Evolutionary conservation across 805 yeast genomes (phyloP), one percentile per base, ranked within the genome.

Genomic region (Saccharomycopsis fodiens): DNA sequence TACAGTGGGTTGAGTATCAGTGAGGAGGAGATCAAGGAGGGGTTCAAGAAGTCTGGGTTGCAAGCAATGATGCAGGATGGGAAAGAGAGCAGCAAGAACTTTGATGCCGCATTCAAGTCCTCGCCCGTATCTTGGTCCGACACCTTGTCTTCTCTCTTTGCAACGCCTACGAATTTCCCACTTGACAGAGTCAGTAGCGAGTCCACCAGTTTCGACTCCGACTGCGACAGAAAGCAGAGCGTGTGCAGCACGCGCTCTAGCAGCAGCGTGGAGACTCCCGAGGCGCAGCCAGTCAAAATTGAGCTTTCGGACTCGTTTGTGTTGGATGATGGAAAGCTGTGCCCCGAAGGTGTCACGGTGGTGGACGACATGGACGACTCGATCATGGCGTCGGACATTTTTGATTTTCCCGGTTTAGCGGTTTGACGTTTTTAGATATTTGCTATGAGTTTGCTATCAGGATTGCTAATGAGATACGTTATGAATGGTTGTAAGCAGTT

Each of bases 1-100:
- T 42, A 47, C 31, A 13, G n/a, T 29, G 32, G 32, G 32, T 29
- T 29, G n/a, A n/a, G n/a, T 29, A 29, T 29, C 32, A 13, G 32
- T n/a, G 32, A 13, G 32, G 32, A 29, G 32, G 32, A 29, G n/a
- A 29, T 13, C n/a, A 29, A n/a, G n/a, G n/a, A n/a, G 13, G 32
- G 32, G 13, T 29, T 13, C 32, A n/a, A 13, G 13, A n/a, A 29
- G 13, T n/a, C 32, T 13, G n/a, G 13, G n/a, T n/a, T n/a, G n/a
- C n/a, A n/a, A n/a, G n/a, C n/a, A n/a, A n/a, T n/a, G 17, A 15
- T 35, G 8, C 20, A 12, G n/a, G n/a, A 20, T 35, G 38, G n/a
- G 12, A 35, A 15, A 10, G 16, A 15, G 15, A 15, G n/a, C n/a
- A 35, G 38, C 38, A 35, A 20, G 20, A 12, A 29, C 32, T n/a